A percentile compares a stretch with the other conserved stretches of the same genome.
Conservation (phyloP, 371 early-diverging fungal species). For the Mucor saturninus region DNA sequence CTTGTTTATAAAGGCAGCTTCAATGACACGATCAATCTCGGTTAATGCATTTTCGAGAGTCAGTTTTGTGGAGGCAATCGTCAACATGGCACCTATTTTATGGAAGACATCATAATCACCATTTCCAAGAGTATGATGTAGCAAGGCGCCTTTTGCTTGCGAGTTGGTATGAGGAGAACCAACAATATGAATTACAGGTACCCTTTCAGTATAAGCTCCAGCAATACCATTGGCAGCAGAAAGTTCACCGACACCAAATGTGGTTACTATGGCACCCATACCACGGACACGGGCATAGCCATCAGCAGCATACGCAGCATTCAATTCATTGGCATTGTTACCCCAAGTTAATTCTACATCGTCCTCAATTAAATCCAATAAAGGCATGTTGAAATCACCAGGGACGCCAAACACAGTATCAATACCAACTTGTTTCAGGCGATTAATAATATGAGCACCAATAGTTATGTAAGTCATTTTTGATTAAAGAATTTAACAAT, state of each 20-base stretch:
- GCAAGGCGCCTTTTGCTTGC: conserved; percentile 44
- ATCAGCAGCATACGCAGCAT: conserved; percentile 58
- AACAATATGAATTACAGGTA: too few species aligned
- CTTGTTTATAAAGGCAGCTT: conserved; percentile 23
- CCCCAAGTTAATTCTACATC: conserved; percentile 43
- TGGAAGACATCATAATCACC: conserved; percentile 53
- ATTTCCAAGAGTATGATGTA: conserved; percentile 63
- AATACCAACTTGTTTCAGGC: conserved; percentile 52
- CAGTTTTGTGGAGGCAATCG: conserved; percentile 43
- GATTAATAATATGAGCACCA: conserved; percentile 40
- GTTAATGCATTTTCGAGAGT: conserved; percentile 32
- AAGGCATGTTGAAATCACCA: conserved; percentile 54
- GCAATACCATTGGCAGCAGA: conserved; percentile 58
- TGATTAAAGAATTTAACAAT: too few species aligned
- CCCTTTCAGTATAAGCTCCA: conserved; percentile 20
- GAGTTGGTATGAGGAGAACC: neutral
- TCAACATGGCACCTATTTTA: conserved; percentile 44
- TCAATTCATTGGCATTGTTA: conserved; percentile 51
- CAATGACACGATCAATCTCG: conserved; percentile 50
- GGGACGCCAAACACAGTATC: conserved; percentile 53
- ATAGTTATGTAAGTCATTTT: conserved; percentile 23
- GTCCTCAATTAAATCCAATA: conserved; percentile 41
- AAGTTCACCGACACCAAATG: conserved; percentile 64
- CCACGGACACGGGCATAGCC: conserved; percentile 54
- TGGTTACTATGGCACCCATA: conserved; percentile 52